Base-by-base conservation (phyloP, 345 rosid species). In the Durio zibethinus region DNA sequence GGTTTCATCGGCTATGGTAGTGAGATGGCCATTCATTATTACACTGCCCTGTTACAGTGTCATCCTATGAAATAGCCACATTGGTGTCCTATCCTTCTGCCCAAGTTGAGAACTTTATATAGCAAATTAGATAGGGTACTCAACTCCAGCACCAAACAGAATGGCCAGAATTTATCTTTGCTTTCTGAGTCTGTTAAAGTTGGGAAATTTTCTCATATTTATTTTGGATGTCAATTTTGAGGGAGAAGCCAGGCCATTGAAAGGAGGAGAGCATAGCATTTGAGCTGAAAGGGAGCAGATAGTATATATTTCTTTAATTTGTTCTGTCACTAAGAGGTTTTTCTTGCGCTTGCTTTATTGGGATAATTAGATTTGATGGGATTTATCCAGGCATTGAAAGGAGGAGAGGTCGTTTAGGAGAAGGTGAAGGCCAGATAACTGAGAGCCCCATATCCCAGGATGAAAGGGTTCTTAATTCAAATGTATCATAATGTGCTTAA, bases 311-410 rank as follows among this genome's bases (percentile, higher is more conserved):
- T n/a, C n/a, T n/a, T n/a, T n/a, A n/a, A n/a, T n/a, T 57, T 61
- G 4, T 21, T 67, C 42, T 47, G 60, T 9, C 15, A 10, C 7
- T 66, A 40, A 25, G 15, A 74, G 80, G 60, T 20, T 70, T 33
- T 67, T 23, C 67, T 80, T 75, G 40, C 40, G 66, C 52, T 31
- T 73, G 52, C 4, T 25, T 63, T 63, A 65, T 35, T 76, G 35
- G 36, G 15, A 31, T 68, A 21, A 12, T 70, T 75, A 2, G 68
- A 21, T 53, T 14, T 61, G 15, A 20, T 52, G 50, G 45, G 31
- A 12, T 76, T 75, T 67, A 31, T 40, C 29, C 79, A 93, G 99
- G 97, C 95, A 85, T 89, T 77, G 95, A 92, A 82, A 89, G 94
- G 79, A 88, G 87, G 74, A 86, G 99, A 81, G 89, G 87, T 75